phyloP scores from a whole-genome alignment of 1,139 yeast genomes.

The Pichia sp. region DNA sequence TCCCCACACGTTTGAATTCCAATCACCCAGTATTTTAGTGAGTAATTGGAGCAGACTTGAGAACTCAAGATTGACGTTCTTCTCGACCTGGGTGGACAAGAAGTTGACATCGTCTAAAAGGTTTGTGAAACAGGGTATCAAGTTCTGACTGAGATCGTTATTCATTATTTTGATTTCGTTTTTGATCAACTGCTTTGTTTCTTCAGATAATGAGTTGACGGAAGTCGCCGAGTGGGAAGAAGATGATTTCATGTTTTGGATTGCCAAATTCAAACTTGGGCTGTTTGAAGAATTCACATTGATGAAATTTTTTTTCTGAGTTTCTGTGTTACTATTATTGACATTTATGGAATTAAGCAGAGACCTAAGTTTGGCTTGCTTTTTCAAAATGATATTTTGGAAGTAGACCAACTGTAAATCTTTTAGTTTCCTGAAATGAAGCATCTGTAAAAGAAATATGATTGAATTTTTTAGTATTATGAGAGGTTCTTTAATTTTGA shows the following conservation, averaged over 20 bases:
- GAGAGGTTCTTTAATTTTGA: constrained; percentile 32
- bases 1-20: constrained; percentile 26
- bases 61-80: constrained; percentile 25
- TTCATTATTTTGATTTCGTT: constrained; percentile 23
- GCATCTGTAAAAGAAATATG: constrained; percentile 24
- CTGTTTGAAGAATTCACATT: constrained; percentile 3
- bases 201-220: constrained; percentile 10
- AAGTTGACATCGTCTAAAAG: constrained; percentile 28
- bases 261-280: constrained; percentile 16
- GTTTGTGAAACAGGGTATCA: constrained; percentile 28
- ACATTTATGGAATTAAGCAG: constrained; percentile 24
- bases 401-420: constrained; percentile 32
- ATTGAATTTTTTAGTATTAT: constrained; percentile 30
- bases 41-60: constrained; percentile 16
- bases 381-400: constrained; percentile 26
- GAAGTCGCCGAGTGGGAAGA: background rate
- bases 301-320: constrained; percentile 18
- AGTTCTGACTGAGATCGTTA: constrained; percentile 26
- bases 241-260: constrained; percentile 14
- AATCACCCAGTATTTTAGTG: constrained; percentile 19
- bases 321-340: constrained; percentile 21
- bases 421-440: constrained; percentile 32
- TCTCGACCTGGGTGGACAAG: constrained; percentile 28
- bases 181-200: constrained; percentile 13
- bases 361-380: constrained; percentile 25